Percentiles rank a stretch among this genome's conserved stretches.
Conservation (phyloP, 129 eudicot species). For the Tagetes erecta region DNA sequence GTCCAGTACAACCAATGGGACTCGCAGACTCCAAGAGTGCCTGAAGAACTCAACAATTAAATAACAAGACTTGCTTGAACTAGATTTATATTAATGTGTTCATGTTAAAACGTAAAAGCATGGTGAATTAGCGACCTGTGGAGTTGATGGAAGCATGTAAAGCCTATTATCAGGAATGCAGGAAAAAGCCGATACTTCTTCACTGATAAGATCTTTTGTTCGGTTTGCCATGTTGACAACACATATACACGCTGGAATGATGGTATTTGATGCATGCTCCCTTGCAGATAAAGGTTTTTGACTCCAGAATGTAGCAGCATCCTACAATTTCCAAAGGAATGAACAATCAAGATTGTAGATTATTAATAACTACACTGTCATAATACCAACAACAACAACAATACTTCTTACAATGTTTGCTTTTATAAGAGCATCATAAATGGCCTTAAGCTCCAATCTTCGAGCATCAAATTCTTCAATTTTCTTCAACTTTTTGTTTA, state of each 20-base stretch:
- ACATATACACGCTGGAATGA: conserved; percentile 71
- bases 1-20: conserved; percentile 62
- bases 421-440: conserved; percentile 61
- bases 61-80: conserved; percentile 5
- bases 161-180: conserved; percentile 81
- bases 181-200: conserved; percentile 72
- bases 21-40: conserved; percentile 87
- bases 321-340: conserved; percentile 42
- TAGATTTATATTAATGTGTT: conserved; percentile 2
- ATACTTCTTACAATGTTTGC: conserved; percentile 64
- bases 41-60: conserved; percentile 32
- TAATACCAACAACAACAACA: background rate
- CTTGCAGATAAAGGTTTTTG: conserved; percentile 81
- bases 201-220: conserved; percentile 70
- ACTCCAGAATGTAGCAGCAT: conserved; percentile 86
- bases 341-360: background rate
- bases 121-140: conserved; percentile 53
- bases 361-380: conserved; percentile 3
- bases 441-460: conserved; percentile 79
- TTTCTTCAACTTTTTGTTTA: conserved; percentile 89
- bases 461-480: conserved; percentile 96
- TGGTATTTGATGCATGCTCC: conserved; percentile 86
- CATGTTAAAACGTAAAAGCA: background rate
- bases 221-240: conserved; percentile 53
- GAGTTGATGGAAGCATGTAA: conserved; percentile 95